A percentile compares a stretch with the other conserved stretches of the same genome.
phyloP scores from a whole-genome alignment of 306 rosid species.

The Citrullus mucosospermus region DNA sequence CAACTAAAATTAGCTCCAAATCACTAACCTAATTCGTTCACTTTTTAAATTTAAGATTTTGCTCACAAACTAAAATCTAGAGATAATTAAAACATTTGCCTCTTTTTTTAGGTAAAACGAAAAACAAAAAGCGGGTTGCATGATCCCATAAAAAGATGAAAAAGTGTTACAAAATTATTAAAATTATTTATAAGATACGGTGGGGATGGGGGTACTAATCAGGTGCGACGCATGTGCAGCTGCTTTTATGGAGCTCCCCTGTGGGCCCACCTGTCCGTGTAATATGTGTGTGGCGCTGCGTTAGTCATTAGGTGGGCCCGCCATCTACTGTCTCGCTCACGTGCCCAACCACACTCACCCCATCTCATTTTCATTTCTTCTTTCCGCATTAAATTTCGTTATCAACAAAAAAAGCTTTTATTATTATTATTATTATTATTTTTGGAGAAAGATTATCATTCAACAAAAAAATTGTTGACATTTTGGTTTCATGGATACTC shows the following conservation, averaged over 20 bases:
- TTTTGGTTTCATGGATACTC: not conserved
- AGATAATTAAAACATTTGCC: not conserved
- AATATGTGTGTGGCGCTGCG: not conserved
- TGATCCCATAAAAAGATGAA: not conserved
- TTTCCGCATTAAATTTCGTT: not conserved
- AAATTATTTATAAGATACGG: not conserved
- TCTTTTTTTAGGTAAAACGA: not conserved
- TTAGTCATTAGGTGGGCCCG: not conserved
- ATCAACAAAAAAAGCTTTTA: not conserved
- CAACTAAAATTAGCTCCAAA: too few species aligned
- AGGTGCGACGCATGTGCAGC: not conserved
- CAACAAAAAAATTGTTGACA: not conserved
- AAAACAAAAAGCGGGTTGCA: not conserved
- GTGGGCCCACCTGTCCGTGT: not conserved
- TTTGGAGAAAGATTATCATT: too few species aligned
- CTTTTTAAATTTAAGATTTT: too few species aligned
- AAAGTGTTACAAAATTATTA: not conserved
- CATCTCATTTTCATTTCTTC: not conserved
- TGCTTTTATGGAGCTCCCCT: not conserved
- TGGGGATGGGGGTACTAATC: not conserved
- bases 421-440: too few species aligned
- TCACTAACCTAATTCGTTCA: too few species aligned
- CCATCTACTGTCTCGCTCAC: not conserved
- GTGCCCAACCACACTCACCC: not conserved
- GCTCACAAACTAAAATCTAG: too few species aligned